Evolutionary conservation across 352 stramenopile genomes (phyloP), one percentile per base, ranked within the genome.

Genomic region (Globisporangium solare): DNA sequence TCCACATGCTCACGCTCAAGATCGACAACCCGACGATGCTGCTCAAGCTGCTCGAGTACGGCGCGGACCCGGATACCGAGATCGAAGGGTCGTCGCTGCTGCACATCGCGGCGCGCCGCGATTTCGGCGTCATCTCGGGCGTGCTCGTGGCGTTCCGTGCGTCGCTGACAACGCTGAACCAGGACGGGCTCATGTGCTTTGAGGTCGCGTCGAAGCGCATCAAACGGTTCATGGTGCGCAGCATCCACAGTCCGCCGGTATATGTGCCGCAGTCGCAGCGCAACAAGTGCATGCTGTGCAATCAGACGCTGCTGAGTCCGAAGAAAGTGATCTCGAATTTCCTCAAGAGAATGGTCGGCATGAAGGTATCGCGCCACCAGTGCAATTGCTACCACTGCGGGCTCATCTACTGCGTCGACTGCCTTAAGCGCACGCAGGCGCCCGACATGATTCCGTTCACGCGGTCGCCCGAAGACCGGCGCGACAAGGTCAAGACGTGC

Each of bases 361-460:
- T 73, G 39, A 66, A 67, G 21, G 57, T 83, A 61, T 63, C 66
- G 15, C 61, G 59, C 43, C 71, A 85, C 51, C 71, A 87, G 55
- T 74, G 74, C 67, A 91, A 90, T 56, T 93, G 83, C 69, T 93
- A 91, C 68, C 83, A 91, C 59, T 93, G 83, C 61, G 83, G 83
- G 1, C 71, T 90, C 51, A 61, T 93, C 22, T 93, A 85, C 52
- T 93, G 83, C 58, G 61, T 56, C 21, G 56, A 86, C 51, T 93
- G 83, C 52, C 63, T 90, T 14, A 65, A 71, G 48, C 59, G 55
- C 37, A 84, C 74, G 47, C 70, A 79, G 22, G 74, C 74, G 31
- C 37, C 40, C 22, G 82, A 83, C 43, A 66, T 66, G 27, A 73
- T 89, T 39, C 73, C 76, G 7, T 88, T 88, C 54, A 66, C 71